These are phyloP conservation scores for Phialophora macrospora DNA, from an alignment of 2,329 filamentous ascomycete genomes.

Conservation along the genomic window DNA sequence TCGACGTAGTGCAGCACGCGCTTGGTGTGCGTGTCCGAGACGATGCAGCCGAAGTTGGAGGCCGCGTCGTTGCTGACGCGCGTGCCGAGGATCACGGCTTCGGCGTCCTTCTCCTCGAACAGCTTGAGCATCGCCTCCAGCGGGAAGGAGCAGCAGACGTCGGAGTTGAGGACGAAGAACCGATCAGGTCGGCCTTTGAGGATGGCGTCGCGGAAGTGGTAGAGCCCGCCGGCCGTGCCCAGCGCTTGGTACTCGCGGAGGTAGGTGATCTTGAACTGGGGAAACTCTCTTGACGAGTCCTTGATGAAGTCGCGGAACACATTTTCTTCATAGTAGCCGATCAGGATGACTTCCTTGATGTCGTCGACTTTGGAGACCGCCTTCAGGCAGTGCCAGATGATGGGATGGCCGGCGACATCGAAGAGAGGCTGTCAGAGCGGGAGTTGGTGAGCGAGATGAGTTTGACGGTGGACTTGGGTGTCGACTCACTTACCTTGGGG, in stretches of 20 bases:
- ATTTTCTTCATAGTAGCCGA: constrained; percentile 97
- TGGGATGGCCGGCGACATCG: constrained; percentile 96
- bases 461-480: no score
- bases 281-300: constrained; percentile 81
- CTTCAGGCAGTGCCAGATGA: constrained; percentile 96
- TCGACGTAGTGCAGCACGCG: constrained; percentile 98
- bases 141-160: constrained; percentile 98
- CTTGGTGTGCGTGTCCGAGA: constrained; percentile 89
- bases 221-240: constrained; percentile 92
- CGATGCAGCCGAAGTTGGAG: constrained; percentile 96
- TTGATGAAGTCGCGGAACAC: constrained; percentile 99
- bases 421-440: constrained; percentile 75
- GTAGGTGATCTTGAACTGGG: constrained; percentile 88
- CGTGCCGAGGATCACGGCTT: constrained; percentile 94
- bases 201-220: constrained; percentile 99
- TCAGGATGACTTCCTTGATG: constrained; percentile 95
- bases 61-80: constrained; percentile 88
- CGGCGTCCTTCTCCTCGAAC: constrained; percentile 92
- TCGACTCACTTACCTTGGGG: constrained; percentile 72
- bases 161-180: constrained; percentile 96
- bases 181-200: constrained; percentile 93
- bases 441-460: constrained; percentile 26
- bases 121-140: constrained; percentile 93
- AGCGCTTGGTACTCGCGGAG: constrained; percentile 96
- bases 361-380: constrained; percentile 88